Evolutionary conservation across 2,329 filamentous ascomycete genomes (phyloP).

Genomic region (Cytospora chrysosperma): DNA sequence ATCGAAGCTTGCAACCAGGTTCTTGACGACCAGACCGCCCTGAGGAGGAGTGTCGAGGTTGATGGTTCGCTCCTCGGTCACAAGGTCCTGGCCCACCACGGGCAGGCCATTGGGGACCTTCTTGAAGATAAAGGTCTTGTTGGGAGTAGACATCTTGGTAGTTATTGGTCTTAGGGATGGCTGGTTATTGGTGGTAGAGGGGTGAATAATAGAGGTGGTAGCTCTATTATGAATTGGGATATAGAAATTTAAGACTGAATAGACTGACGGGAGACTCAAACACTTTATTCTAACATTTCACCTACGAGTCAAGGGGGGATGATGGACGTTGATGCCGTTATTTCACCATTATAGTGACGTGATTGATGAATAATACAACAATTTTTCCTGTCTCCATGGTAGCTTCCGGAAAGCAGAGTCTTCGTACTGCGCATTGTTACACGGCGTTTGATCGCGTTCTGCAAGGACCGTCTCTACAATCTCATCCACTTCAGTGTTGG

Average conservation of each 20-base stretch:
- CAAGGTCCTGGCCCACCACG: constrained; percentile 68
- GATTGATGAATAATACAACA: constrained; percentile 10
- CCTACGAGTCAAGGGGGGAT: neutral
- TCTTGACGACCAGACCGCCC: constrained; percentile 68
- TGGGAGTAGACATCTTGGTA: constrained; percentile 43
- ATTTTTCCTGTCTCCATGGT: neutral
- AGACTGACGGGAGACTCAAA: neutral
- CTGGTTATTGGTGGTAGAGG: constrained; percentile 62
- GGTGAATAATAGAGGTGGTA: too few species aligned
- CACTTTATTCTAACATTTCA: neutral
- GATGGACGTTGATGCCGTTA: neutral
- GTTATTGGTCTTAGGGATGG: constrained; percentile 46
- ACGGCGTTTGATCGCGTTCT: neutral
- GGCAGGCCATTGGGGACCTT: constrained; percentile 65
- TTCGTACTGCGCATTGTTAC: neutral
- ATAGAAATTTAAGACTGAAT: neutral
- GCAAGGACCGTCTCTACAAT: neutral
- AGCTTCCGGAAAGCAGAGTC: neutral
- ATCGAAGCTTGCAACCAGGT: constrained; percentile 75
- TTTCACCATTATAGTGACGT: neutral
- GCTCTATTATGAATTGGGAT: neutral
- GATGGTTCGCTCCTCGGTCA: constrained; percentile 64
- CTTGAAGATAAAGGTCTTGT: constrained; percentile 77
- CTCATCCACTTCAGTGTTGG: neutral
- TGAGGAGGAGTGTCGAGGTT: constrained; percentile 62